phyloP scores from a whole-genome alignment of 805 yeast species.

The Wickerhamomyces chaumierensis region DNA sequence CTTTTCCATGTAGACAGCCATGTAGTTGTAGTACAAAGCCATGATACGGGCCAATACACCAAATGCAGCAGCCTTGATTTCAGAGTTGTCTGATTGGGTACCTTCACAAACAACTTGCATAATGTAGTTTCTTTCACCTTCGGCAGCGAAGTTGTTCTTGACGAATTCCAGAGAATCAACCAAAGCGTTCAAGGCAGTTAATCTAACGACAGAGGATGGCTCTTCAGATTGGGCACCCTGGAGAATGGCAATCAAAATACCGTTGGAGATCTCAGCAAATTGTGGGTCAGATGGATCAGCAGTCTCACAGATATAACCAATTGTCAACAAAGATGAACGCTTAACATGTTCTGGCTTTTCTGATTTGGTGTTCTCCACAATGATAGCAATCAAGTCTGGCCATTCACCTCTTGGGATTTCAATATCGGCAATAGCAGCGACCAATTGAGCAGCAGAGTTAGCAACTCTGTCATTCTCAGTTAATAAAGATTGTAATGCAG shows the following conservation, averaged over 20 bases:
- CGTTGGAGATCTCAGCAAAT: conserved; percentile 76
- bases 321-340: conserved; percentile 75
- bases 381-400: conserved; percentile 74
- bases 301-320: conserved; percentile 93
- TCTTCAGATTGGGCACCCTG: conserved; percentile 90
- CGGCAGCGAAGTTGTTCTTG: conserved; percentile 77
- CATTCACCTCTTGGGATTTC: conserved; percentile 84
- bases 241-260: conserved; percentile 87
- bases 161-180: conserved; percentile 87
- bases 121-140: conserved; percentile 90
- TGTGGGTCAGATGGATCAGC: conserved; percentile 71
- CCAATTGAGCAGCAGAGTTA: conserved; percentile 81
- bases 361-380: conserved; percentile 77
- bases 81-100: conserved; percentile 77
- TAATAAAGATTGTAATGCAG: conserved; percentile 51
- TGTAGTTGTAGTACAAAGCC: conserved; percentile 77
- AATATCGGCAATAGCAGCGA: conserved; percentile 94
- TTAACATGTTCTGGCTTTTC: conserved; percentile 72
- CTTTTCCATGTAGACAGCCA: conserved; percentile 95
- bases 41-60: conserved; percentile 91
- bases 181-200: conserved; percentile 86
- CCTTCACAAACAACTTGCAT: conserved; percentile 99
- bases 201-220: conserved; percentile 61
- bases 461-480: conserved; percentile 71
- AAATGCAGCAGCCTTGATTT: conserved; percentile 87